Evolutionary conservation across 73 alveolate genomes (phyloP), one percentile per base, ranked within the genome.

Genomic region (Durusdinium trenchii): DNA sequence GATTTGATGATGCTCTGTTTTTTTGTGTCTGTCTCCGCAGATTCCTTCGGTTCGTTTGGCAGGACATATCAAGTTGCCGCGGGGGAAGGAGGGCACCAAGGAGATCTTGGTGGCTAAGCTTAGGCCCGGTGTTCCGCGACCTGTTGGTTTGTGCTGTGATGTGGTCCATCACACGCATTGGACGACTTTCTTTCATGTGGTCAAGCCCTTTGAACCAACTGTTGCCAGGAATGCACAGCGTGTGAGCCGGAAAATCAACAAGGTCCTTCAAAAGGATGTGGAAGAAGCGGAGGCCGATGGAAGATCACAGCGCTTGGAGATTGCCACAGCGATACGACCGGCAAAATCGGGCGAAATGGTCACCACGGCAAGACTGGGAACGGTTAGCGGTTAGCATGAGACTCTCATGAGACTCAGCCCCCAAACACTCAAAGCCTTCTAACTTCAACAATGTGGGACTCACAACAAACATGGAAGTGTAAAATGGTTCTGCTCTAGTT

Each of bases 91-190:
- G 51, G 94, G 94, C n/a, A 12, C 54, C 73, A 84, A 84, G 51
- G 94, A 84, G 94, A 84, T 84, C 28, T n/a, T 84, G 76, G 94
- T 75, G 5, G 94, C 94, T 6, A 84, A 84, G 51, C 76, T 84
- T 38, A 84, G 75, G 81, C 42, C 43, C 81, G 81, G 46, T 14
- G 36, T 20, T 3, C 6, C 16, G 73, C 73, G 18, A 32, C 69
- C 69, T 57, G 12, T 60, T 60, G 18, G 18, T 60, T 60, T 60
- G 18, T 60, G n/a, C 30, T 60, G n/a, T 23, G 73, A 23, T 60
- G 73, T 60, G 18, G 30, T n/a, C n/a, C n/a, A n/a, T 60, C 30
- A 32, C 30, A 60, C n/a, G 30, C 18, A 60, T 60, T 23, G 73
- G 73, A 60, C 18, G n/a, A n/a, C n/a, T n/a, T 57, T 57, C 23